These are phyloP conservation scores for Leishmania guyanensis DNA, from an alignment of 208 protist species.

Conservation along the genomic window DNA sequence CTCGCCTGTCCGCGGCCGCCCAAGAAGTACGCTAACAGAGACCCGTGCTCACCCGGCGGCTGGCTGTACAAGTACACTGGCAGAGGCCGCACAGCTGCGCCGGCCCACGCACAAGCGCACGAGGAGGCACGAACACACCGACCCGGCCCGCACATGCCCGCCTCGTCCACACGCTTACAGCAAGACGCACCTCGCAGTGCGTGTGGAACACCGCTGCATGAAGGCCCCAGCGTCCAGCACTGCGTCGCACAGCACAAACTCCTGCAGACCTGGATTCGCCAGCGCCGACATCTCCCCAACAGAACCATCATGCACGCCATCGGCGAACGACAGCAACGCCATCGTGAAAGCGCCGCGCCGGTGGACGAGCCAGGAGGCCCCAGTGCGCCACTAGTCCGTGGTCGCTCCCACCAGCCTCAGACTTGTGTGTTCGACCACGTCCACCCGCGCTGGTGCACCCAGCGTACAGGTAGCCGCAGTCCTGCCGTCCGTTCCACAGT, in stretches of 20 bases:
- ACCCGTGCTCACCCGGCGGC: no score
- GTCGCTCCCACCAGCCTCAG: no score
- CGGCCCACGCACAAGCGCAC: neutral
- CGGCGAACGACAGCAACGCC: conserved; percentile 13
- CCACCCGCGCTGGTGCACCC: no score
- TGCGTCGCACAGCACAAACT: neutral
- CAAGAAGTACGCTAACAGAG: neutral
- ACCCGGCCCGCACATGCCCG: no score
- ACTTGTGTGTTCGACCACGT: no score
- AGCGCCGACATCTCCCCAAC: neutral
- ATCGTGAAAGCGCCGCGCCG: conserved; percentile 52
- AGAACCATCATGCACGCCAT: neutral
- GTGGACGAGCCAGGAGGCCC: conserved; percentile 23
- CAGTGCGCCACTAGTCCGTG: neutral
- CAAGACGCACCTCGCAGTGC: no score
- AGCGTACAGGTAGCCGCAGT: neutral
- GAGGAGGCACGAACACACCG: neutral
- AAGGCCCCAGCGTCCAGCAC: neutral
- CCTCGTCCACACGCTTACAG: neutral
- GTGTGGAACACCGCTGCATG: neutral
- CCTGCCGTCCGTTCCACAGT: neutral
- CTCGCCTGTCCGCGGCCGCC: neutral
- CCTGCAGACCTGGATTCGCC: neutral
- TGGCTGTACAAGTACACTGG: neutral
- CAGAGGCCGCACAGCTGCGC: neutral